Conservation (phyloP, 345 rosid species). For the Ailanthus altissimus region DNA sequence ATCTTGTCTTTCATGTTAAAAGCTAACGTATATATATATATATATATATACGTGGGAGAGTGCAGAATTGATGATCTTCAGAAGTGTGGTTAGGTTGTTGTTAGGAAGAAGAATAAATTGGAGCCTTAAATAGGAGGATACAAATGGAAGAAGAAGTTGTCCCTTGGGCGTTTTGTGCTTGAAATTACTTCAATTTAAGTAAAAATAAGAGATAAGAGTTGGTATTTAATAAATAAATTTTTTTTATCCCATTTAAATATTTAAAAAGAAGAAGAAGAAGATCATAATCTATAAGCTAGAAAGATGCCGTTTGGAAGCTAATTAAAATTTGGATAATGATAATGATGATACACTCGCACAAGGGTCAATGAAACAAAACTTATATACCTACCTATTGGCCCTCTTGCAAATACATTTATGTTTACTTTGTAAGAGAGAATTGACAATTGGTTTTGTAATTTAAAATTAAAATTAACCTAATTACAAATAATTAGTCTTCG, state of each 20-base stretch:
- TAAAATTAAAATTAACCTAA: background rate
- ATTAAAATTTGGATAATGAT: background rate
- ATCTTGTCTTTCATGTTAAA: conserved; percentile 13
- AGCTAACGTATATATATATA: background rate
- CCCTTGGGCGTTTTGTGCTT: no score
- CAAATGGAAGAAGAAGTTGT: background rate
- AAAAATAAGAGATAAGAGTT: no score
- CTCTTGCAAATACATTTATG: background rate
- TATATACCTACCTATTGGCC: background rate
- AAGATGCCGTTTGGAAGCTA: background rate
- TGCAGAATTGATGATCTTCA: no score
- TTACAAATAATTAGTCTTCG: background rate
- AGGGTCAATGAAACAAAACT: background rate
- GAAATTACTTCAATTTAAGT: no score
- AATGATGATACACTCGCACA: background rate
- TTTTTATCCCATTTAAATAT: no score
- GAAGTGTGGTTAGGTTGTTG: background rate
- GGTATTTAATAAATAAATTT: no score
- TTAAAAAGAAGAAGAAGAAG: background rate
- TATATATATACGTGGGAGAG: no score
- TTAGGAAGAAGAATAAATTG: background rate
- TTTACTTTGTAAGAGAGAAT: background rate
- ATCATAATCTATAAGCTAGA: background rate
- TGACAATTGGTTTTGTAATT: background rate
- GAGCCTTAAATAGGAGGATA: conserved; percentile 2